These are phyloP conservation scores for Cafeteria roenbergensis DNA, from an alignment of 108 stramenopile genomes.

Conservation along the genomic window DNA sequence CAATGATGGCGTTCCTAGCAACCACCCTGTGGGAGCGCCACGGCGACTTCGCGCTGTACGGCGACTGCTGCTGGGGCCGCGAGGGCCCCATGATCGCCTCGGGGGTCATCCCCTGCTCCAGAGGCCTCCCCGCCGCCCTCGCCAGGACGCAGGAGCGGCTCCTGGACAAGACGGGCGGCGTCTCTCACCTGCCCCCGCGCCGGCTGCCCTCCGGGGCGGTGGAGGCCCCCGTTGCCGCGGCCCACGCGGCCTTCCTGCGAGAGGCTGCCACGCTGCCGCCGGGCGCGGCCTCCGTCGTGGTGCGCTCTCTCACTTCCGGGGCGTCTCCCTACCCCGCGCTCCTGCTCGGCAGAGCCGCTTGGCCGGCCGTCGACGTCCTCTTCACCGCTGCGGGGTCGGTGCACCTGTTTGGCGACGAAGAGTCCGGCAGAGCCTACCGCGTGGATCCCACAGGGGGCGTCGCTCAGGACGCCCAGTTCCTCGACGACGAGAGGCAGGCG, in stretches of 20 bases:
- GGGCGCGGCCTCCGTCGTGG: not conserved
- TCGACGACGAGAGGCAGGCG: not conserved
- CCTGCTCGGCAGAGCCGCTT: not conserved
- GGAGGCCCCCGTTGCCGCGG: not conserved
- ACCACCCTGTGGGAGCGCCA: not conserved
- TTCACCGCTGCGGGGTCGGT: not conserved
- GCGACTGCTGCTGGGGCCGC: not conserved
- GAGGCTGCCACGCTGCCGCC: not conserved
- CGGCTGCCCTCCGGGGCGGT: no score
- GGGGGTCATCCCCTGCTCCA: not conserved
- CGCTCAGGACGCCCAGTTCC: not conserved
- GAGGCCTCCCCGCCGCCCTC: not conserved
- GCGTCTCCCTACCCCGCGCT: not conserved
- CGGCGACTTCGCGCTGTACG: not conserved
- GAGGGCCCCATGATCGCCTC: not conserved
- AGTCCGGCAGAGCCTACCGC: not conserved
- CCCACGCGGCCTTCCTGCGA: not conserved
- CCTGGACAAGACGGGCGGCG: not conserved
- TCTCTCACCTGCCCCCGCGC: not conserved
- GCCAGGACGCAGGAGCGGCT: not conserved
- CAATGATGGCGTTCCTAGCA: not conserved
- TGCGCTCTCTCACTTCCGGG: not conserved
- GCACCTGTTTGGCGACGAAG: not conserved
- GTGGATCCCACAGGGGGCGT: not conserved
- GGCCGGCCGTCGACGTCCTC: slow-evolving; percentile 2